Conservation (phyloP, 495 filamentous ascomycete species). For the Penicillium lagena region DNA sequence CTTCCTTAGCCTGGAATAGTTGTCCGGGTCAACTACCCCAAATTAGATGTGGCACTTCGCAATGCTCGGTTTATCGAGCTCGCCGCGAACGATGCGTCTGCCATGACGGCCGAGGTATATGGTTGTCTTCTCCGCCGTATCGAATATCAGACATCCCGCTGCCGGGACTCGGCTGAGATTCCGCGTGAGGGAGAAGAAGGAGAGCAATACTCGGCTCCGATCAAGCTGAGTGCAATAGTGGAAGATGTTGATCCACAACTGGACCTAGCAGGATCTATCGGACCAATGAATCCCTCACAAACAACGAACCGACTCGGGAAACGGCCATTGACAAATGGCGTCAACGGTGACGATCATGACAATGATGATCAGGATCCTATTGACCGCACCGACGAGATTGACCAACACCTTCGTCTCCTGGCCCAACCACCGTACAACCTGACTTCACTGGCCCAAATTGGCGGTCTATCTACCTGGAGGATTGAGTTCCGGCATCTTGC, state of each 20-base stretch:
- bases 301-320: slow-evolving; percentile 24
- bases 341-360: slow-evolving; percentile 25
- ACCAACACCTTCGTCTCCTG: slow-evolving; percentile 72
- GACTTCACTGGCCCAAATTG: slow-evolving; percentile 33
- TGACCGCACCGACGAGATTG: slow-evolving; percentile 47
- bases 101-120: slow-evolving; percentile 65
- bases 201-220: slow-evolving; percentile 29
- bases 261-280: slow-evolving; percentile 34
- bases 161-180: slow-evolving; percentile 54
- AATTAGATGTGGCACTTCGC: slow-evolving; percentile 72
- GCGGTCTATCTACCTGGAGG: slow-evolving; percentile 65
- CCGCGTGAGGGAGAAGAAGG: slow-evolving; percentile 48
- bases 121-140: slow-evolving; percentile 60
- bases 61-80: slow-evolving; percentile 65
- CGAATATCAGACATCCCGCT: slow-evolving; percentile 61
- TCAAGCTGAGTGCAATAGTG: slow-evolving; percentile 29
- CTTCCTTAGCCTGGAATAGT: slow-evolving; percentile 48
- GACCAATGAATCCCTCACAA: slow-evolving; percentile 21
- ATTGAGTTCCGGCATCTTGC: slow-evolving; percentile 69
- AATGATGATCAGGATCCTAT: slow-evolving; percentile 21
- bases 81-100: slow-evolving; percentile 47
- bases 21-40: slow-evolving; percentile 79
- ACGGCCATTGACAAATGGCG: slow-evolving; percentile 31
- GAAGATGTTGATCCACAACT: slow-evolving; percentile 34
- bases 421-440: slow-evolving; percentile 66